Percentiles rank a stretch among this genome's conserved stretches.
phyloP scores from a whole-genome alignment of 768 basidiomycete species.

The Trametes cingulata region DNA sequence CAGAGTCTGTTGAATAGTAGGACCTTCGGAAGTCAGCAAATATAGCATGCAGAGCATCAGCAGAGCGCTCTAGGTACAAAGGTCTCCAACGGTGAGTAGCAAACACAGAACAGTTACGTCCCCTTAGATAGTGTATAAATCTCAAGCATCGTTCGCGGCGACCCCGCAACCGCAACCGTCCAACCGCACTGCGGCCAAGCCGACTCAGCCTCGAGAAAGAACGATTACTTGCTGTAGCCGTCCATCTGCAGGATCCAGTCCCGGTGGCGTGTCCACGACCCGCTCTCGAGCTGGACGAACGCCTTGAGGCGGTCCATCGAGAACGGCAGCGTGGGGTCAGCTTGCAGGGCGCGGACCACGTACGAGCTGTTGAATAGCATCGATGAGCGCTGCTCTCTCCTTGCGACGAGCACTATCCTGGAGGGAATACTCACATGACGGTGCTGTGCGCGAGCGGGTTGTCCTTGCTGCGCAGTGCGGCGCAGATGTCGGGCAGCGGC shows the following conservation, averaged over 20 bases:
- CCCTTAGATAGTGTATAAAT: not conserved
- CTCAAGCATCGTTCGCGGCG: no score
- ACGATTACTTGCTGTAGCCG: not conserved
- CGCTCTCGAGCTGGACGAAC: slow-evolving; percentile 41
- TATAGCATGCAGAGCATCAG: no score
- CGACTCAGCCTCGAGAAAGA: not conserved
- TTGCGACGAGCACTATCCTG: no score
- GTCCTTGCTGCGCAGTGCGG: slow-evolving; percentile 34
- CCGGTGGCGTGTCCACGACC: slow-evolving; percentile 45
- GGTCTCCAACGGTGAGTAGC: no score
- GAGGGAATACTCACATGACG: slow-evolving; percentile 43
- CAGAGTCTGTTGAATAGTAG: no score
- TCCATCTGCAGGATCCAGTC: slow-evolving; percentile 36
- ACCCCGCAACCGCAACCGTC: no score
- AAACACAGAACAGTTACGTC: not conserved
- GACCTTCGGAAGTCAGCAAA: no score
- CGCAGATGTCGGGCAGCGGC: slow-evolving; percentile 42
- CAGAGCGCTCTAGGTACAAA: no score
- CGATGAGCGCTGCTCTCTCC: not conserved
- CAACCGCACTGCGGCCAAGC: not conserved
- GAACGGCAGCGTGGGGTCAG: slow-evolving; percentile 41
- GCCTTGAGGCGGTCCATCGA: slow-evolving; percentile 35
- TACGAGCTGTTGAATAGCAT: slow-evolving; percentile 31
- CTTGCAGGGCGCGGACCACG: slow-evolving; percentile 43
- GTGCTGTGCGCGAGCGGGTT: slow-evolving; percentile 48